Percentiles rank a stretch among this genome's conserved stretches.
Conservation (phyloP, 2,329 filamentous ascomycete genomes). For the Ramularia endophylla region DNA sequence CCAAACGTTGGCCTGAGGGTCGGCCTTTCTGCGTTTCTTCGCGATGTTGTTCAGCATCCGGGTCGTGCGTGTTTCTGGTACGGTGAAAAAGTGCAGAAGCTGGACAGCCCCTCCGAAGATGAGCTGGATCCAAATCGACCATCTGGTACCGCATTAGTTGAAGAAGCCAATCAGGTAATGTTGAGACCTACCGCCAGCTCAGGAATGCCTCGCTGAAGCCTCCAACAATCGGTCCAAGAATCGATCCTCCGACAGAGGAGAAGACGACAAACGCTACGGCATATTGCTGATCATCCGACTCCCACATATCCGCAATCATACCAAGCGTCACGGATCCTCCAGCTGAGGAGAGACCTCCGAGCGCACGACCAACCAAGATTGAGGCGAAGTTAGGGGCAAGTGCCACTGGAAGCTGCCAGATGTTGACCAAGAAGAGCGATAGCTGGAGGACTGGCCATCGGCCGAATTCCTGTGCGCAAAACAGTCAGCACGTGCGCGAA, state of each 20-base stretch:
- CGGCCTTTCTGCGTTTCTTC: constrained; percentile 62
- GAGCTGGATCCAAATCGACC: constrained; percentile 83
- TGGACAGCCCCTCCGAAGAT: constrained; percentile 72
- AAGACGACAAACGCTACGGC: constrained; percentile 56
- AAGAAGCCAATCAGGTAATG: not conserved
- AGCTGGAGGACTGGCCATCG: constrained; percentile 48
- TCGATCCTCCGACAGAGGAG: constrained; percentile 33
- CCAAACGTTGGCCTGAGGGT: constrained; percentile 53
- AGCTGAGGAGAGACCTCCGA: constrained; percentile 56
- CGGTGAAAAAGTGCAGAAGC: constrained; percentile 51
- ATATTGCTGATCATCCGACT: constrained; percentile 54
- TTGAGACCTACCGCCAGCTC: constrained; percentile 49
- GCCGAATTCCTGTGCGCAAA: constrained; percentile 37
- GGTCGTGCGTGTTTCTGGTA: constrained; percentile 75
- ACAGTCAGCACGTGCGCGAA: too few relatives aligned
- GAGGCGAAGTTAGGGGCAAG: constrained; percentile 41
- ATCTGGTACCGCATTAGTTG: too few relatives aligned
- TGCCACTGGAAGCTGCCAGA: constrained; percentile 48
- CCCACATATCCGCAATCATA: constrained; percentile 61
- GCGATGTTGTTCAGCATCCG: constrained; percentile 75
- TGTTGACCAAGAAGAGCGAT: constrained; percentile 48
- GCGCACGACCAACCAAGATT: constrained; percentile 42
- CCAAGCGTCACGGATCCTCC: constrained; percentile 62
- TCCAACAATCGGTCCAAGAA: constrained; percentile 33
- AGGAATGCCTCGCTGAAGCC: constrained; percentile 37